phyloP scores from a whole-genome alignment of 1,284 basidiomycete genomes.

The Coniferiporia weirii region DNA sequence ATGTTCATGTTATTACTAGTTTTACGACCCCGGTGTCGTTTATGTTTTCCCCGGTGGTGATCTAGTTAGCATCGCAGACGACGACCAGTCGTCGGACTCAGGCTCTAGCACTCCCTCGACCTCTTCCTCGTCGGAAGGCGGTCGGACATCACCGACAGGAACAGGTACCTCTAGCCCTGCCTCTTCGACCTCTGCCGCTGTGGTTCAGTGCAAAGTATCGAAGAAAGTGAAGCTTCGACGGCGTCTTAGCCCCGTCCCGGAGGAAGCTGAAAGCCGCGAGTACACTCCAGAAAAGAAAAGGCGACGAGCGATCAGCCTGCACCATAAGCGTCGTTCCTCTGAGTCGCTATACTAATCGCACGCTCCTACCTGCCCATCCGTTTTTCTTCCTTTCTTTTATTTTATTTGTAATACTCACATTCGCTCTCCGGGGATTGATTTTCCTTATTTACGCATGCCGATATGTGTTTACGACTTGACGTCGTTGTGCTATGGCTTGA shows the following conservation, averaged over 20 bases:
- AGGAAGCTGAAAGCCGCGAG: neutral
- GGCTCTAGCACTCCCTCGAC: neutral
- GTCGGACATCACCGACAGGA: neutral
- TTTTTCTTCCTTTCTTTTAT: neutral
- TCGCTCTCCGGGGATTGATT: neutral
- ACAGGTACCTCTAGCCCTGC: neutral
- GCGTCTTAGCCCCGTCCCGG: neutral
- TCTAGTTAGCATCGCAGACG: neutral
- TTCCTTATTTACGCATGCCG: neutral
- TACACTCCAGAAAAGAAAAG: neutral
- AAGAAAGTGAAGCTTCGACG: conserved; percentile 10
- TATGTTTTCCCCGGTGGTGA: conserved; percentile 15
- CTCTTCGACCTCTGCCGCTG: neutral
- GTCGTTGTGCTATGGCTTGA: conserved; percentile 7
- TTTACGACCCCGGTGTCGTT: conserved; percentile 2
- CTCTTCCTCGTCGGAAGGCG: neutral
- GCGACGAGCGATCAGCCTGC: neutral
- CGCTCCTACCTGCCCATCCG: neutral
- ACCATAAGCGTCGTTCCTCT: conserved; percentile 7
- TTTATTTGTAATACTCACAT: neutral
- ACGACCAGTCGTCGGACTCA: neutral
- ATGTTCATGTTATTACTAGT: neutral
- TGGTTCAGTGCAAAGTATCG: neutral
- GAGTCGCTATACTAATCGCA: neutral
- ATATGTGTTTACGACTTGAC: conserved; percentile 5